Percentiles rank a stretch among this genome's conserved stretches.
Evolutionary conservation across 2,329 filamentous ascomycete genomes (phyloP).

Genomic region (Tolypocladium pustulatum): DNA sequence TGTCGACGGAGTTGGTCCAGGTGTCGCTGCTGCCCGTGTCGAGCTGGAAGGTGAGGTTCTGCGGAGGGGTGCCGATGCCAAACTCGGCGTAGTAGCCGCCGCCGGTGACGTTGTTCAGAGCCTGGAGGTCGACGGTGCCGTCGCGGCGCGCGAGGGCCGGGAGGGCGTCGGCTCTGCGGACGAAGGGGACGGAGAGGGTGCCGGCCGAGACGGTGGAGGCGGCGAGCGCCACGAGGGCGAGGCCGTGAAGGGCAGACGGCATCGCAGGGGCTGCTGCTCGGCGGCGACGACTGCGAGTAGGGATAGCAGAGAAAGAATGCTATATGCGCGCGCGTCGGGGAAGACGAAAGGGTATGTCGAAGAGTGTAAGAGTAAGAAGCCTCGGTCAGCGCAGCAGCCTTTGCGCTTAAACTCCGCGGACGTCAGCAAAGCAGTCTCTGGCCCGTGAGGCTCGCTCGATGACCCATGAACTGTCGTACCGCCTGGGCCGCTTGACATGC

Average conservation of each 20-base stretch:
- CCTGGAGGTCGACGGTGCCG: slow-evolving; percentile 21
- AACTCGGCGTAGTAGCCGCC: slow-evolving; percentile 48
- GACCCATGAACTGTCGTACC: too few species aligned
- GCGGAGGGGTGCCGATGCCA: slow-evolving; percentile 47
- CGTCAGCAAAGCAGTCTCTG: too few species aligned
- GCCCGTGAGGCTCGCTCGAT: too few species aligned
- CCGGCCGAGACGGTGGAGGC: slow-evolving; percentile 10
- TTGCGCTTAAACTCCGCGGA: too few species aligned
- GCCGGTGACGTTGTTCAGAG: slow-evolving; percentile 41
- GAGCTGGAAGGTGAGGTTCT: slow-evolving; percentile 42
- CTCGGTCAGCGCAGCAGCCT: too few species aligned
- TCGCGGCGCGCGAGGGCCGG: slow-evolving; percentile 14
- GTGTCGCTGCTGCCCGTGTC: slow-evolving; percentile 56
- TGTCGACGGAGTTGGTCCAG: slow-evolving; percentile 49
- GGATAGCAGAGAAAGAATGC: too few species aligned
- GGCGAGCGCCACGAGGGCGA: slow-evolving; percentile 9
- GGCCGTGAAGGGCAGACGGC: slow-evolving; percentile 7
- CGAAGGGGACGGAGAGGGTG: slow-evolving; percentile 10
- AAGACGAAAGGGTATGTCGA: too few species aligned
- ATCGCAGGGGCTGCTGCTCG: not conserved
- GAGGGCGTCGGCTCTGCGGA: not conserved
- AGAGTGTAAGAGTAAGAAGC: too few species aligned
- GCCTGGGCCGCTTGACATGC: too few species aligned
- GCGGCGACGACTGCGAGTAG: too few species aligned
- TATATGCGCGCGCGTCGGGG: too few species aligned